Evolutionary conservation across 1,284 basidiomycete genomes (phyloP), one percentile per base, ranked within the genome.

Genomic region (Anthracocystis setariae): DNA sequence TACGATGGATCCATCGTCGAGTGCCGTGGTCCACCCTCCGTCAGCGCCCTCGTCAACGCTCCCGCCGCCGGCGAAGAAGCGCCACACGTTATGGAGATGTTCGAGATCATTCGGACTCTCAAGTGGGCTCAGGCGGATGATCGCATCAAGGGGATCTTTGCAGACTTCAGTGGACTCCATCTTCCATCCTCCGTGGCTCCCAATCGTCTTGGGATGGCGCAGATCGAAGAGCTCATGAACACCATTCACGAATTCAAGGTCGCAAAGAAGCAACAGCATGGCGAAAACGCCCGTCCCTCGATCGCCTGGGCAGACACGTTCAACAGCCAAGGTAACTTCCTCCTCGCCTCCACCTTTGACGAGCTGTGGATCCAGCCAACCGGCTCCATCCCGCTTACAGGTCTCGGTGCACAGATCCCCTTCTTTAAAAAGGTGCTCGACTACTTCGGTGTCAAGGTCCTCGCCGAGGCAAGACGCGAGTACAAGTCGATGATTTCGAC

Each of bases 271-370:
- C 76, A 82, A 46, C 73, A 80, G 42, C 69, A 84, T 8, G 68
- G 73, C 18, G 47, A 59, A 10, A 73, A 79, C 38, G 67, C 56
- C 46, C 66, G 25, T 32, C 61, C 80, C 0, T 83, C 82, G 3
- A 77, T 85, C 13, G 84, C 84, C 1, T 85, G 83, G 79, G 77
- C 83, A 2, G 84, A 85, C 44, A 80, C 81, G 1, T 85, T 85
- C 48, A 58, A 72, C 39, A 78, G 73, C 42, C 84, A 85, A 54
- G 82, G 78, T n/a, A 77, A 82, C 42, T 85, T 80, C 61, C 51
- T 84, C 12, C 71, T 85, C 5, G 83, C 83, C 12, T 74, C 74
- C 37, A 81, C 79, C 0, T 85, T 85, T 56, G 84, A 85, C 50
- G 81, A 84, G 74, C 72, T 85, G 23, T 85, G 85, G 69, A 74